Percentiles rank a stretch among this genome's conserved stretches.
phyloP scores from a whole-genome alignment of 225 moss, liverwort and hornwort genomes.

The Sphagnum contortum region DNA sequence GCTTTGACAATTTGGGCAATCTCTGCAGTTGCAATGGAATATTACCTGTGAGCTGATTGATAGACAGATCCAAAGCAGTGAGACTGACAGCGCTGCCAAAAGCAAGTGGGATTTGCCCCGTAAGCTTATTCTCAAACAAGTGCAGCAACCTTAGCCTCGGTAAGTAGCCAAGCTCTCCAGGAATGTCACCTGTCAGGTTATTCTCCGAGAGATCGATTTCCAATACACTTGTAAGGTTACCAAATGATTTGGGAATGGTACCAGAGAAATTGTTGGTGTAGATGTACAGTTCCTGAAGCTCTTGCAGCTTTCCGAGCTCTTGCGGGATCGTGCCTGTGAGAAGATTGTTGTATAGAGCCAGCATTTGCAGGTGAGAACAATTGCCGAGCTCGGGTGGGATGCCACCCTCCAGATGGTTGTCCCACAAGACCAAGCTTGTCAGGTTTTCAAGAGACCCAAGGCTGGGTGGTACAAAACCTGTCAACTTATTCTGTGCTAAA shows the following conservation, averaged over 20 bases:
- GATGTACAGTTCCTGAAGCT: neutral
- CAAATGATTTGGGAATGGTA: slow-evolving; percentile 5
- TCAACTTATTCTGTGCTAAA: neutral
- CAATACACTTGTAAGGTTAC: no score
- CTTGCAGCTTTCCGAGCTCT: slow-evolving; percentile 2
- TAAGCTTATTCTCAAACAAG: slow-evolving; percentile 7
- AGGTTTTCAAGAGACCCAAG: slow-evolving; percentile 24
- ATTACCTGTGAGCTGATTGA: slow-evolving; percentile 12
- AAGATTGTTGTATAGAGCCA: slow-evolving; percentile 21
- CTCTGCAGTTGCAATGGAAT: slow-evolving; percentile 12
- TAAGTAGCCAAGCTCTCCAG: slow-evolving; percentile 7
- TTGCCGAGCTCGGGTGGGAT: slow-evolving; percentile 27
- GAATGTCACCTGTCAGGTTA: slow-evolving; percentile 8
- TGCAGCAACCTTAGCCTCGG: slow-evolving; percentile 27
- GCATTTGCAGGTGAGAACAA: slow-evolving; percentile 15
- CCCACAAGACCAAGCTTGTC: slow-evolving; percentile 14
- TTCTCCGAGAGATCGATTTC: slow-evolving; percentile 5
- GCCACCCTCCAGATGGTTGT: slow-evolving; percentile 15
- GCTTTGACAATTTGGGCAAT: neutral
- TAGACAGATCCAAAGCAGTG: slow-evolving; percentile 17
- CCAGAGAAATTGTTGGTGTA: slow-evolving; percentile 8
- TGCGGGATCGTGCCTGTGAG: slow-evolving; percentile 16
- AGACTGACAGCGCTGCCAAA: slow-evolving; percentile 11
- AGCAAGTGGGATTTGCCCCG: slow-evolving; percentile 13
- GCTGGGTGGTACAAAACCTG: slow-evolving; percentile 21